Conservation (phyloP, 768 basidiomycete genomes). For the Tulasnella sp. region DNA sequence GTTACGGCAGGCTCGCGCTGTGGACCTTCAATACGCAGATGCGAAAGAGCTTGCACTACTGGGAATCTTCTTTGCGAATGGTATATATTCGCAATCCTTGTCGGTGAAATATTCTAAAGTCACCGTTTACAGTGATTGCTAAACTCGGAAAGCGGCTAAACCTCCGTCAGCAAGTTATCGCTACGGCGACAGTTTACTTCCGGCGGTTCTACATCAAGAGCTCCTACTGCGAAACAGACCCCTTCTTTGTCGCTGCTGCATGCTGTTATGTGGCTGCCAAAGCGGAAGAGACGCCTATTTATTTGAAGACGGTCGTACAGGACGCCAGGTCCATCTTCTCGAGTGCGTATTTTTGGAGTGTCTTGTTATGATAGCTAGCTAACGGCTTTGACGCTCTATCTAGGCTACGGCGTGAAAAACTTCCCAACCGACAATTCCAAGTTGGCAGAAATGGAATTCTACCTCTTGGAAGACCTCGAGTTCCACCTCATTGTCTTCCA, state of each 20-base stretch:
- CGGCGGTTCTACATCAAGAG: conserved; percentile 96
- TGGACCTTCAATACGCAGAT: conserved; percentile 69
- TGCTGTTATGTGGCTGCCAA: conserved; percentile 96
- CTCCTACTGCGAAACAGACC: conserved; percentile 89
- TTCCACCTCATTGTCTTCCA: conserved; percentile 91
- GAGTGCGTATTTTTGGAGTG: conserved; percentile 30
- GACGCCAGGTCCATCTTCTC: conserved; percentile 71
- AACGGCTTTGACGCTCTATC: background rate
- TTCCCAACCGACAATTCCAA: conserved; percentile 83
- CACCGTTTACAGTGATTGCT: conserved; percentile 49
- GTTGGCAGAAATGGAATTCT: conserved; percentile 98
- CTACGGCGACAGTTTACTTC: conserved; percentile 92
- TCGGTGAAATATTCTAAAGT: background rate
- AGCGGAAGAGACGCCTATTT: conserved; percentile 89
- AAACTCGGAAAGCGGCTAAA: conserved; percentile 74
- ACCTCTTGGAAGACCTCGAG: conserved; percentile 90
- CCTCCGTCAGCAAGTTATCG: conserved; percentile 80
- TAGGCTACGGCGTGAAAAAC: conserved; percentile 62
- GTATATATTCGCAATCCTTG: conserved; percentile 29
- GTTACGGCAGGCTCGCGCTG: conserved; percentile 55
- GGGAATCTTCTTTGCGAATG: conserved; percentile 77
- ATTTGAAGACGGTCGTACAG: conserved; percentile 81
- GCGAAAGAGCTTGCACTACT: conserved; percentile 73
- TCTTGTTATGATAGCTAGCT: background rate
- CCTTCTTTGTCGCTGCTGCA: conserved; percentile 80